Conservation (phyloP, 768 basidiomycete species). For the Lactarius psammicola region DNA sequence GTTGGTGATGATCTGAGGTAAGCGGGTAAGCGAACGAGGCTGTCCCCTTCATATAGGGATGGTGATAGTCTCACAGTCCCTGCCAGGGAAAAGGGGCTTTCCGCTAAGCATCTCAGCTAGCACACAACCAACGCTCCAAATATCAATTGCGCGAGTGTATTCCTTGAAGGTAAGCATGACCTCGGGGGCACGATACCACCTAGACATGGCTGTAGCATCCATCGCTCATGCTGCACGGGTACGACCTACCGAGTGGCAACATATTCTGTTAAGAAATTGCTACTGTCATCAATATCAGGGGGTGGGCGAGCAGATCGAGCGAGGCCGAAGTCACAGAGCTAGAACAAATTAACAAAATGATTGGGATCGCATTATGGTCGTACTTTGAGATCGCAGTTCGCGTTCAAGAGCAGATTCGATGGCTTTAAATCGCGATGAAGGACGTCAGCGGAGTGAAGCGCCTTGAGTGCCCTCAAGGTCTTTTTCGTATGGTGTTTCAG, state of each 20-base stretch:
- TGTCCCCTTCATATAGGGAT: conserved; percentile 12
- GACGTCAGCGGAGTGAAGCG: conserved; percentile 91
- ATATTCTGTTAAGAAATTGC: conserved; percentile 89
- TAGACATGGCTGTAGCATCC: conserved; percentile 32
- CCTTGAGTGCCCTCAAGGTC: conserved; percentile 92
- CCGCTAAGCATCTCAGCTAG: conserved; percentile 90
- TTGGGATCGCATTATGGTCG: conserved; percentile 23
- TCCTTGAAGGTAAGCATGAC: conserved; percentile 98
- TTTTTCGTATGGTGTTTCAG: conserved; percentile 33
- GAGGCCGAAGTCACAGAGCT: conserved; percentile 87
- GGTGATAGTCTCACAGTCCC: conserved; percentile 63
- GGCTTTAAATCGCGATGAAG: conserved; percentile 96
- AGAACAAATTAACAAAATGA: conserved; percentile 9
- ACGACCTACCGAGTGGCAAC: conserved; percentile 78
- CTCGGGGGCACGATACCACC: conserved; percentile 98
- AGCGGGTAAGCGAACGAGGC: conserved; percentile 3
- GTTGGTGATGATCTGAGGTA: conserved; percentile 83
- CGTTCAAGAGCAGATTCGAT: conserved; percentile 91
- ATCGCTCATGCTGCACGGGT: conserved; percentile 22
- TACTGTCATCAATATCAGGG: conserved; percentile 72
- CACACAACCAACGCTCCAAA: conserved; percentile 86
- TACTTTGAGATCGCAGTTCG: conserved; percentile 95
- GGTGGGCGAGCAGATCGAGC: conserved; percentile 76
- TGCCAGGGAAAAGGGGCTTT: conserved; percentile 93
- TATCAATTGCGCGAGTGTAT: conserved; percentile 85